Evolutionary conservation across 768 basidiomycete species (phyloP).

Genomic region (Serendipita sp.): DNA sequence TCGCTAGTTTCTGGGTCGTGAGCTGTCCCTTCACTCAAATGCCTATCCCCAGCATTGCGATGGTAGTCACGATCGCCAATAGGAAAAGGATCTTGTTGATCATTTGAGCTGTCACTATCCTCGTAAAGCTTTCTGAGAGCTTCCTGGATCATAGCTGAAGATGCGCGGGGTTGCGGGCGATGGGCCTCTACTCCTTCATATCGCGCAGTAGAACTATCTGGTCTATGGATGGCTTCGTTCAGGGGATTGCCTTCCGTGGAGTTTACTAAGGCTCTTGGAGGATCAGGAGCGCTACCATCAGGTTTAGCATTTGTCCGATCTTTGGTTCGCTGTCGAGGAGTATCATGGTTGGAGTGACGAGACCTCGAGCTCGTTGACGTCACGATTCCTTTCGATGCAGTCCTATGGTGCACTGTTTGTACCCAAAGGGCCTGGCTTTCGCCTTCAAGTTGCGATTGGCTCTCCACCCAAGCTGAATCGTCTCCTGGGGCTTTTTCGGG

Average conservation of each 20-base stretch:
- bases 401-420: no score
- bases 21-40: not conserved
- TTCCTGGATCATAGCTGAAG: not conserved
- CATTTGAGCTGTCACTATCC: not conserved
- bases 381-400: no score
- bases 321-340: no score
- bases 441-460: not conserved
- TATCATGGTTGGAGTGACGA: no score
- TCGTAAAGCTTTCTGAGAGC: not conserved
- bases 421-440: not conserved
- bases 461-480: not conserved
- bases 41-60: not conserved
- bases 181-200: no score
- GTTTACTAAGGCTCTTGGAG: not conserved
- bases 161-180: not conserved
- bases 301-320: no score
- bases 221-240: not conserved
- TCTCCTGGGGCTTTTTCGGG: not conserved
- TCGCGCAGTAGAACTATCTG: not conserved
- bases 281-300: no score
- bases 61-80: not conserved
- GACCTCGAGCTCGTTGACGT: no score
- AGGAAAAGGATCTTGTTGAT: not conserved
- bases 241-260: not conserved
- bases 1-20: not conserved